phyloP scores from a whole-genome alignment of 495 filamentous ascomycete species.

The Alectoria sarmentosa region DNA sequence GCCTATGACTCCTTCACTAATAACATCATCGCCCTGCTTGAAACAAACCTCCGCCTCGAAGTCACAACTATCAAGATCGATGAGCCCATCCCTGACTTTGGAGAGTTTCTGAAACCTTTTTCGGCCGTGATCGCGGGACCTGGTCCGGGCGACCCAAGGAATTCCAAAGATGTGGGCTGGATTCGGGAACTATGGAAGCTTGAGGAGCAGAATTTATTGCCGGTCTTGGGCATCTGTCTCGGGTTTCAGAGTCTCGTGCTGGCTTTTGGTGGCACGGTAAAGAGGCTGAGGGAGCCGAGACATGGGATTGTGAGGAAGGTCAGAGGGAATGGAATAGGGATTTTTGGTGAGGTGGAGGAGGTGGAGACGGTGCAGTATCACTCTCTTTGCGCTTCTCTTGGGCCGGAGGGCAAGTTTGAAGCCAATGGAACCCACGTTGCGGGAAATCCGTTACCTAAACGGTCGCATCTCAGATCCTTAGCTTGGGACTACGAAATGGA shows the following conservation, averaged over 20 bases:
- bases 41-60: slow-evolving; percentile 38
- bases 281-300: slow-evolving; percentile 56
- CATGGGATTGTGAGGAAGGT: slow-evolving; percentile 75
- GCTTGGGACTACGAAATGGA: slow-evolving; percentile 50
- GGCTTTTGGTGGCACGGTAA: slow-evolving; percentile 57
- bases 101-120: slow-evolving; percentile 50
- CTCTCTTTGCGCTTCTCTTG: slow-evolving; percentile 64
- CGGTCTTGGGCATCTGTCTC: slow-evolving; percentile 83
- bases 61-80: slow-evolving; percentile 72
- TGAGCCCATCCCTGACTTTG: slow-evolving; percentile 34
- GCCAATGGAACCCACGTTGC: background rate
- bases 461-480: slow-evolving; percentile 47
- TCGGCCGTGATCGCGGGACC: slow-evolving; percentile 76
- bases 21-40: slow-evolving; percentile 76
- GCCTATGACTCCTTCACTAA: slow-evolving; percentile 95
- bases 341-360: slow-evolving; percentile 49
- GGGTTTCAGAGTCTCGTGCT: slow-evolving; percentile 81
- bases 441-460: background rate
- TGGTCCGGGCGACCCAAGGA: slow-evolving; percentile 63
- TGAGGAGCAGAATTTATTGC: slow-evolving; percentile 48
- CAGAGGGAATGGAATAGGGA: slow-evolving; percentile 40
- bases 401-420: slow-evolving; percentile 29
- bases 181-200: slow-evolving; percentile 73
- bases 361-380: slow-evolving; percentile 82
- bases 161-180: slow-evolving; percentile 69